Evolutionary conservation across 164 flowering plant species (phyloP).

Genomic region (Amborella trichopoda): DNA sequence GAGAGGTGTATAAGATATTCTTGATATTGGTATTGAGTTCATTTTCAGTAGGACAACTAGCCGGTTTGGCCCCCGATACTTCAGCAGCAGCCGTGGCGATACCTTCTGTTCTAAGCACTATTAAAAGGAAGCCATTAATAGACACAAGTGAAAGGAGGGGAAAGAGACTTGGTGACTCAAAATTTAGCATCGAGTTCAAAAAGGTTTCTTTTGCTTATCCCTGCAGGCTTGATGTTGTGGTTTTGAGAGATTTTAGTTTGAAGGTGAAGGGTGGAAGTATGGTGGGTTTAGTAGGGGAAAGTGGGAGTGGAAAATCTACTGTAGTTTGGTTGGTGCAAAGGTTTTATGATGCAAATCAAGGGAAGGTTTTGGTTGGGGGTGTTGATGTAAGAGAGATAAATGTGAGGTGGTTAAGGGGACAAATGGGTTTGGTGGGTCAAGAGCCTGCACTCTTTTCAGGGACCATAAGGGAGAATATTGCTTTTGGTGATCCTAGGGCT

Average conservation of each 20-base stretch:
- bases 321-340: constrained; percentile 61
- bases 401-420: constrained; percentile 57
- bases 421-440: constrained; percentile 66
- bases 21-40: constrained; percentile 66
- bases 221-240: constrained; percentile 41
- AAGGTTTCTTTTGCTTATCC: constrained; percentile 63
- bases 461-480: constrained; percentile 58
- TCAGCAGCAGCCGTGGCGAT: constrained; percentile 39
- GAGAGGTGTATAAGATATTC: constrained; percentile 50
- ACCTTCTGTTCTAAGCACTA: constrained; percentile 38
- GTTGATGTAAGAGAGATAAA: constrained; percentile 49
- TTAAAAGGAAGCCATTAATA: constrained; percentile 38
- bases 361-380: constrained; percentile 43
- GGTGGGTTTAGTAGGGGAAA: constrained; percentile 66
- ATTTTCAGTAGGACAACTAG: constrained; percentile 73
- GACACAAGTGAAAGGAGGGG: constrained; percentile 20
- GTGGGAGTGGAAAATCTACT: constrained; percentile 76
- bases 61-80: constrained; percentile 80
- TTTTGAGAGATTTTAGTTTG: constrained; percentile 40
- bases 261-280: constrained; percentile 48
- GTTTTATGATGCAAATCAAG: constrained; percentile 62
- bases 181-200: constrained; percentile 44
- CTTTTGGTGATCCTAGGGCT: constrained; percentile 50
- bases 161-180: constrained; percentile 26
- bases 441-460: constrained; percentile 73